Conservation (phyloP, 352 stramenopile genomes). For the Globisporangium abappressorium region DNA sequence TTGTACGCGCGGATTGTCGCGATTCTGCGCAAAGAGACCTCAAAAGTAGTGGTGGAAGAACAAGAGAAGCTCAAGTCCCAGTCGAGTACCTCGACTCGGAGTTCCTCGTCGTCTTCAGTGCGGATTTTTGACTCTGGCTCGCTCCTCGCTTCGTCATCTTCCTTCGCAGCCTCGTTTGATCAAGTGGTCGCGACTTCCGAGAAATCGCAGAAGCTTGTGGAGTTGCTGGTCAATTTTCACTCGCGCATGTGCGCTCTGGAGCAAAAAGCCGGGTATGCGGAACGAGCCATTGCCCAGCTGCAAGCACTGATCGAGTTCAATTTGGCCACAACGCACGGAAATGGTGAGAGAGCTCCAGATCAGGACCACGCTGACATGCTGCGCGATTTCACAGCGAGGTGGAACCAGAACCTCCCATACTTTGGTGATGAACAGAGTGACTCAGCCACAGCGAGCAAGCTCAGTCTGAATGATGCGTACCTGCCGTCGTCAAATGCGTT, state of each 20-base stretch:
- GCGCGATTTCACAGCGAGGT: slow-evolving; percentile 30
- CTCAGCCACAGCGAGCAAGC: neutral
- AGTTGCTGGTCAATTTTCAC: slow-evolving; percentile 44
- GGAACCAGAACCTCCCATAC: slow-evolving; percentile 23
- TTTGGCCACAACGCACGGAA: slow-evolving; percentile 6
- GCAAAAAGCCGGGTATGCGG: slow-evolving; percentile 45
- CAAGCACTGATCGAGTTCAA: slow-evolving; percentile 67
- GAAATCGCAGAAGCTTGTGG: neutral
- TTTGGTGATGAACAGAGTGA: slow-evolving; percentile 26
- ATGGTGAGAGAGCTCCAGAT: neutral
- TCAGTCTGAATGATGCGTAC: slow-evolving; percentile 3
- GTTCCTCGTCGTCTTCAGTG: slow-evolving; percentile 18
- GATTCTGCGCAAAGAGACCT: slow-evolving; percentile 38
- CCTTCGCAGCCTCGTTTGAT: neutral
- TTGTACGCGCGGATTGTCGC: slow-evolving; percentile 63
- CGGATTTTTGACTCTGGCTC: slow-evolving; percentile 28
- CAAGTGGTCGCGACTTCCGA: neutral
- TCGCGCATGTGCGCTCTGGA: slow-evolving; percentile 53
- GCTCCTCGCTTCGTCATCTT: slow-evolving; percentile 17
- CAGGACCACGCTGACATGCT: slow-evolving; percentile 18
- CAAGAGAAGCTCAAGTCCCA: neutral
- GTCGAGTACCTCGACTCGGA: neutral
- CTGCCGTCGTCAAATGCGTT: slow-evolving; percentile 18
- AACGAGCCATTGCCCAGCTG: slow-evolving; percentile 61
- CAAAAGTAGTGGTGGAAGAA: slow-evolving; percentile 12